phyloP scores from a whole-genome alignment of 495 filamentous ascomycete genomes.

The Tuber aestivum region DNA sequence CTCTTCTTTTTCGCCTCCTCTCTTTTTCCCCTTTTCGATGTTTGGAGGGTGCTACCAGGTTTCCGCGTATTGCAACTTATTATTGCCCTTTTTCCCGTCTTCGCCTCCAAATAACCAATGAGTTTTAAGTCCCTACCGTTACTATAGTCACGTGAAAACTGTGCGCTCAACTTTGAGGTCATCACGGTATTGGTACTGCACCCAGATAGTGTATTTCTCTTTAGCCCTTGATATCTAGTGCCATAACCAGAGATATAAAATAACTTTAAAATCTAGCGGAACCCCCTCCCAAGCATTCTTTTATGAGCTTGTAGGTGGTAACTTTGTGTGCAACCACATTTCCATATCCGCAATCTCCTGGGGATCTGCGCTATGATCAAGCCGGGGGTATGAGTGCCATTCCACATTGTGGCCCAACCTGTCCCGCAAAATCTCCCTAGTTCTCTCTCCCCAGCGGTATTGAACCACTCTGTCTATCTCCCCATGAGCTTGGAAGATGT shows the following conservation, averaged over 20 bases:
- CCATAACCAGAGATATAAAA: background rate
- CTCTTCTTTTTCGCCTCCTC: background rate
- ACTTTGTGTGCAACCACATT: constrained; percentile 58
- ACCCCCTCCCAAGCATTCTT: background rate
- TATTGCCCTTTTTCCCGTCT: background rate
- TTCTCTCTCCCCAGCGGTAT: constrained; percentile 60
- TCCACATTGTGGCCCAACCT: constrained; percentile 60
- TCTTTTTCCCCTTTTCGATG: background rate
- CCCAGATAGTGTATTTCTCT: background rate
- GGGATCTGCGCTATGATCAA: constrained; percentile 70
- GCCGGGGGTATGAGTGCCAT: constrained; percentile 66
- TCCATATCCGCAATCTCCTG: constrained; percentile 81
- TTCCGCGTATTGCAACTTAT: background rate
- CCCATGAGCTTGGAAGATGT: constrained; percentile 85
- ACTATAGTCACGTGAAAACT: background rate
- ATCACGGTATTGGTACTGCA: background rate
- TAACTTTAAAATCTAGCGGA: background rate
- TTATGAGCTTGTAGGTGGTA: constrained; percentile 48
- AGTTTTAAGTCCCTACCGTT: background rate
- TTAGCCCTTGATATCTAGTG: background rate
- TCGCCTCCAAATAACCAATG: background rate
- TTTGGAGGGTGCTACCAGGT: background rate
- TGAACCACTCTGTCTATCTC: constrained; percentile 64
- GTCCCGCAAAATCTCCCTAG: constrained; percentile 57
- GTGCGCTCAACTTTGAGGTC: background rate